These are phyloP conservation scores for Scenedesmus sp. DNA, from an alignment of 163 green algal species.

Conservation along the genomic window DNA sequence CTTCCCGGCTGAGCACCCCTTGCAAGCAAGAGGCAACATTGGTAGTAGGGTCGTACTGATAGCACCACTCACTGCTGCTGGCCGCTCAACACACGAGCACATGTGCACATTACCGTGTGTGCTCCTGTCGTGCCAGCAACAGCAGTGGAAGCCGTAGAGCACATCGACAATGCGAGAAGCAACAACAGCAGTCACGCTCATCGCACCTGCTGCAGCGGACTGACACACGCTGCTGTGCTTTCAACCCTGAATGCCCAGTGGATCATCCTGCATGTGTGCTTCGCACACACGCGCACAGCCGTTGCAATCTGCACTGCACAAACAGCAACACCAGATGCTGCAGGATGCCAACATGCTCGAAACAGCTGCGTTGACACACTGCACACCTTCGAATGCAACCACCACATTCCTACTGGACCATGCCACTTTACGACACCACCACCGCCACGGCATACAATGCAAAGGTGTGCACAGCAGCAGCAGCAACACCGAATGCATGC, in stretches of 20 bases:
- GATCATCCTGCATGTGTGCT: too few relatives aligned
- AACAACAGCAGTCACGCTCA: not conserved
- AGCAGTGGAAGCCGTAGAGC: not conserved
- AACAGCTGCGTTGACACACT: too few relatives aligned
- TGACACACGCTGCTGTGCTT: too few relatives aligned
- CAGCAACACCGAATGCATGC: not conserved
- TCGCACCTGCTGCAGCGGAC: not conserved
- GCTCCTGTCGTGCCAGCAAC: not conserved
- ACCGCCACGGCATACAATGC: not conserved
- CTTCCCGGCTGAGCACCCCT: not conserved
- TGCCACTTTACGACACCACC: too few relatives aligned
- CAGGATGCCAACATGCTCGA: too few relatives aligned
- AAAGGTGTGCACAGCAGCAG: not conserved
- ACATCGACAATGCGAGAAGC: not conserved
- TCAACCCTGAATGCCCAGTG: too few relatives aligned
- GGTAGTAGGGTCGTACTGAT: not conserved
- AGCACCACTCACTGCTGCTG: not conserved
- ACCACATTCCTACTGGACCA: not conserved
- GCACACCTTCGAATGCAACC: not conserved
- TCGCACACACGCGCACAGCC: too few relatives aligned
- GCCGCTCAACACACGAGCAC: not conserved
- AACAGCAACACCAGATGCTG: too few relatives aligned
- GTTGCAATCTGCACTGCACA: too few relatives aligned
- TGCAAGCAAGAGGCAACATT: not conserved
- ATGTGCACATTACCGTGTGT: conserved; percentile 4